Evolutionary conservation across 345 rosid species (phyloP), one percentile per base, ranked within the genome.

Genomic region (Salix exigua): DNA sequence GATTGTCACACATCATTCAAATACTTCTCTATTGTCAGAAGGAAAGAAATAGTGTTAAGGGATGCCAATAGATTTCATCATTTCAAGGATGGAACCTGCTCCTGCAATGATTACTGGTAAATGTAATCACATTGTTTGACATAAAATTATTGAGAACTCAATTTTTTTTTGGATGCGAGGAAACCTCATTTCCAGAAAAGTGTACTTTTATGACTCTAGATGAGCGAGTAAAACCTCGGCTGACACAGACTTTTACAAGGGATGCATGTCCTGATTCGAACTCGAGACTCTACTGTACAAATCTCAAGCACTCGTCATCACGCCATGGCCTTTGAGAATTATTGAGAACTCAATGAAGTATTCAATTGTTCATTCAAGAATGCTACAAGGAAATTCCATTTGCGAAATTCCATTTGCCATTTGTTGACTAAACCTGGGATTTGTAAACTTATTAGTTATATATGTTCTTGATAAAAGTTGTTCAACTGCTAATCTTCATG

Each of bases 41-140:
- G 84, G 75, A 87, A 96, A 86, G 90, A 89, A 66, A 89, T 92
- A 60, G 89, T 91, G 76, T 75, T 92, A 58, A 88, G 95, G 68
- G 96, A 91, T 85, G 89, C 89, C 18, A 88, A 88, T 79, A 83
- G 94, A 61, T 91, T 91, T 82, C 97, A 91, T 82, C 94, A 91
- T 88, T 85, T 93, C 77, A 88, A 79, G 78, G 86, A 88, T 62
- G 96, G 91, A n/a, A 80, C 63, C 58, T 91, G 97, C 87, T 91
- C 96, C 71, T 93, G 97, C 83, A 89, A 86, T 55, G 96, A 88
- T 68, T 91, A 91, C 61, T 91, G 92, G 93, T 91, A 72, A 87
- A 61, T 31, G 1, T 6, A 7, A 37, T 35, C 25, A 66, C 28
- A 28, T 16, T 64, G 9, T 12, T 26, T 64, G 16, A 62, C 19